A percentile compares a stretch with the other conserved stretches of the same genome.
Evolutionary conservation across 2,329 filamentous ascomycete species (phyloP).

Genomic region (Alternaria alternata): DNA sequence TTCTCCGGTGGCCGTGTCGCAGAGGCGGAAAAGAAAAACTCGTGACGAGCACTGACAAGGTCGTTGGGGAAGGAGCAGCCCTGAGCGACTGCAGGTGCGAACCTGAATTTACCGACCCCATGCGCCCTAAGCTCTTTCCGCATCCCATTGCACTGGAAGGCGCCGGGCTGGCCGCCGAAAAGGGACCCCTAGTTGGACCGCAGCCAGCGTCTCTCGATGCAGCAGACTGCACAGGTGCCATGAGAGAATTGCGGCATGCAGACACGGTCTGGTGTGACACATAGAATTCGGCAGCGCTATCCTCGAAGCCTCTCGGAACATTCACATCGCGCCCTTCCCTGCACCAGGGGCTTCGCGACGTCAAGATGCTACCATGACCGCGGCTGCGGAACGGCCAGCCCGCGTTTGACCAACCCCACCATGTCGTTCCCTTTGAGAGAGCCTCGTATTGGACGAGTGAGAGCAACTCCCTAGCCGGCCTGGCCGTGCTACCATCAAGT

Average conservation of each 20-base stretch:
- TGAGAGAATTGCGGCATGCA: constrained; percentile 25
- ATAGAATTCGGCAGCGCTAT: constrained; percentile 30
- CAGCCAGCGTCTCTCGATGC: constrained; percentile 20
- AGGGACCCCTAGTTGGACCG: constrained; percentile 1
- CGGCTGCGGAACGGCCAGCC: constrained; percentile 54
- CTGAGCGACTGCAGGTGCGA: constrained; percentile 30
- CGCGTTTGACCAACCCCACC: constrained; percentile 50
- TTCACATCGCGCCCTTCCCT: constrained; percentile 32
- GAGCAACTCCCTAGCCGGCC: constrained; percentile 38
- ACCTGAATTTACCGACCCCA: constrained; percentile 40
- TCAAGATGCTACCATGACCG: constrained; percentile 54
- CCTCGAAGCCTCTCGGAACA: constrained; percentile 32
- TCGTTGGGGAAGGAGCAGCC: constrained; percentile 19
- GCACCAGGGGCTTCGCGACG: constrained; percentile 49
- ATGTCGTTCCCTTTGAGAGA: constrained; percentile 35
- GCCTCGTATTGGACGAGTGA: constrained; percentile 32
- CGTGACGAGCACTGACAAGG: not conserved
- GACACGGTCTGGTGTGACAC: constrained; percentile 40
- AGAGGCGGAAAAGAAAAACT: constrained; percentile 9
- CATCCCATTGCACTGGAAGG: constrained; percentile 27
- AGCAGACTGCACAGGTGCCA: constrained; percentile 29
- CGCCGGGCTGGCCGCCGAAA: constrained; percentile 28
- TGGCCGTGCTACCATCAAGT: constrained; percentile 41
- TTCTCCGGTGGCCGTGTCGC: not conserved
- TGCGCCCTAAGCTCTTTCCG: constrained; percentile 26